Percentiles rank a stretch among this genome's conserved stretches.
Evolutionary conservation across 179 eudicot genomes (phyloP).

Genomic region (Beta corolliflora): DNA sequence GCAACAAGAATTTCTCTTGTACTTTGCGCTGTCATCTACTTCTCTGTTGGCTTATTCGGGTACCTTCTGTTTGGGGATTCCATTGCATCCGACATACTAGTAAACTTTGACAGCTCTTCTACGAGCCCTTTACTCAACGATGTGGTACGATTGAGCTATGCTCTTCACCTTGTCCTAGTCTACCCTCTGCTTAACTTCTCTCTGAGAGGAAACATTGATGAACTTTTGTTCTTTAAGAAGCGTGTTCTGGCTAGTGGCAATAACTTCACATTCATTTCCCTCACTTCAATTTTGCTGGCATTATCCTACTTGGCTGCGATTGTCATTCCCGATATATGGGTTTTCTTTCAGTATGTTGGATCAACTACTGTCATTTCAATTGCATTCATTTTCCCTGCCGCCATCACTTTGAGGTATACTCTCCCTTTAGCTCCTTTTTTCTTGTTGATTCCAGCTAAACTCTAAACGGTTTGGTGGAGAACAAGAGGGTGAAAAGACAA

Average conservation of each 20-base stretch:
- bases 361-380: conserved; percentile 75
- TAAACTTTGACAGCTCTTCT: conserved; percentile 72
- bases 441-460: too few species aligned
- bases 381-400: conserved; percentile 84
- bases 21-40: conserved; percentile 69
- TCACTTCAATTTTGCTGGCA: conserved; percentile 52
- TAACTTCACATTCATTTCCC: conserved; percentile 47
- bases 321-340: conserved; percentile 81
- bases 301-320: conserved; percentile 62
- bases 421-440: neutral
- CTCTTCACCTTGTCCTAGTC: conserved; percentile 82
- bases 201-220: conserved; percentile 65
- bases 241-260: conserved; percentile 44
- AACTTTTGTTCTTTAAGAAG: conserved; percentile 57
- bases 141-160: conserved; percentile 75
- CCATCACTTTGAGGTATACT: conserved; percentile 69
- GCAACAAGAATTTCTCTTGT: conserved; percentile 69
- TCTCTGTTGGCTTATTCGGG: conserved; percentile 82
- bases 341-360: conserved; percentile 82
- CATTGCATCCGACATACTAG: conserved; percentile 85
- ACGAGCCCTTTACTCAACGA: conserved; percentile 54
- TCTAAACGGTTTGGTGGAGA: too few species aligned
- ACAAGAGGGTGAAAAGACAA: too few species aligned
- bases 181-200: conserved; percentile 81
- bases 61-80: conserved; percentile 88